phyloP scores from a whole-genome alignment of 2,329 filamentous ascomycete genomes.

The Alternaria brassicae region DNA sequence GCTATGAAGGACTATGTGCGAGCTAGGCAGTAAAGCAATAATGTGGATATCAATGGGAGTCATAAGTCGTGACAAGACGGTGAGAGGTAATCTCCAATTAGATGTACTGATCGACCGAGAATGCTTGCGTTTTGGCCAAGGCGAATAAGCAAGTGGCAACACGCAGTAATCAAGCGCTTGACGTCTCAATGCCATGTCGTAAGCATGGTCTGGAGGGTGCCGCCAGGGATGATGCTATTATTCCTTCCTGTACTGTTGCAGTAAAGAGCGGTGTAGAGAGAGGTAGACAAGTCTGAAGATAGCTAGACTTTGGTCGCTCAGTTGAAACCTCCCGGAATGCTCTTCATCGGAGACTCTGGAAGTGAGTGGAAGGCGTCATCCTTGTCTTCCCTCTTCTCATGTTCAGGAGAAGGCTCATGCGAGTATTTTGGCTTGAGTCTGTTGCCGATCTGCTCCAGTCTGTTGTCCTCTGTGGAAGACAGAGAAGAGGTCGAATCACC shows the following conservation, averaged over 20 bases:
- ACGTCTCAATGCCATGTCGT: neutral
- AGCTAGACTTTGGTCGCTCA: slow-evolving; percentile 1
- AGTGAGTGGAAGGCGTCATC: slow-evolving; percentile 54
- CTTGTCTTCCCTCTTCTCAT: slow-evolving; percentile 33
- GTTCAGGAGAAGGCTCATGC: slow-evolving; percentile 24
- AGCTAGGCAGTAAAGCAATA: slow-evolving; percentile 8
- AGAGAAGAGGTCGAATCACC: slow-evolving; percentile 45
- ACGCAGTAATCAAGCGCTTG: neutral
- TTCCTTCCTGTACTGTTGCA: neutral
- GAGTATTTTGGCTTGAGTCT: slow-evolving; percentile 36
- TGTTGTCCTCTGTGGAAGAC: slow-evolving; percentile 43
- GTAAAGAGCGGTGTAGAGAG: neutral
- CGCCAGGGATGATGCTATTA: neutral
- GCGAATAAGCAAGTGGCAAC: slow-evolving; percentile 1
- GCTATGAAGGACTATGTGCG: neutral
- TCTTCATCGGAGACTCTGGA: slow-evolving; percentile 45
- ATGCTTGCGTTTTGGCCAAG: neutral
- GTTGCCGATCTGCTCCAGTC: slow-evolving; percentile 38
- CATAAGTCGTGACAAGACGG: slow-evolving; percentile 24
- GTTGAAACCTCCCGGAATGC: slow-evolving; percentile 43
- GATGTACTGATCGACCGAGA: neutral
- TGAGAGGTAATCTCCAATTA: neutral
- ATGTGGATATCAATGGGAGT: slow-evolving; percentile 21
- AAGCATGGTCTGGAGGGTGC: neutral
- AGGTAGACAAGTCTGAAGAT: neutral